Evolutionary conservation across 495 filamentous ascomycete species (phyloP), one percentile per base, ranked within the genome.

Genomic region (Letharia lupina): DNA sequence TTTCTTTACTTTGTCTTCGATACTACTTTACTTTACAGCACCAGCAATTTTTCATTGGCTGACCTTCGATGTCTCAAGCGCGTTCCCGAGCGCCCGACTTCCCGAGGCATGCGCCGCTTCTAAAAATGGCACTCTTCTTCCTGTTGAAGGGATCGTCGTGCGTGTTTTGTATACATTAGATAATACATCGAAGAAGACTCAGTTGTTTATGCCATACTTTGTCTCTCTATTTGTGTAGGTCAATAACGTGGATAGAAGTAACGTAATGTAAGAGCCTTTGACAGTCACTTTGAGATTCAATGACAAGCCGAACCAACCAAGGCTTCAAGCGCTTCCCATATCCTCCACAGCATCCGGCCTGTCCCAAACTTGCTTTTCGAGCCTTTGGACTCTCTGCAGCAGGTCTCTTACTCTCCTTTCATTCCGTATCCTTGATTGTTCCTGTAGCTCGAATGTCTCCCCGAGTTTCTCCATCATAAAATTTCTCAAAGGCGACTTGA

Each of bases 291-390:
- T 48, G 45, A 48, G 45, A 8, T 4, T 12, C 31, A 7, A 56
- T 35, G 28, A 35, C 31, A 15, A 16, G 5, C 7, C 33, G 4
- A 57, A 57, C 10, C 10, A 2, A 57, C 4, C 16, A 33, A 1
- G 20, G 16, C 31, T 57, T 57, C 54, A 57, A 20, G 40, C 33
- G 47, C 13, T 58, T 45, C 90, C 89, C 50, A 85, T 71, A 75
- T 92, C 88, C 73, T 91, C 89, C 42, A 86, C 81, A 8, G 89
- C 89, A 75, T 84, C 87, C 28, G 74, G 71, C 63, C 84, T 75
- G 77, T 94, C 83, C 91, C 91, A 95, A 61, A 84, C 93, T 63
- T 80, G 81, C 66, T 81, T 78, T 77, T 95, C 91, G 52, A 96
- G 72, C 57, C 63, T 71, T 67, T 81, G 76, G 5, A 93, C 86